phyloP scores from a whole-genome alignment of 1,139 yeast species.

The Suhomyces anneliseae region DNA sequence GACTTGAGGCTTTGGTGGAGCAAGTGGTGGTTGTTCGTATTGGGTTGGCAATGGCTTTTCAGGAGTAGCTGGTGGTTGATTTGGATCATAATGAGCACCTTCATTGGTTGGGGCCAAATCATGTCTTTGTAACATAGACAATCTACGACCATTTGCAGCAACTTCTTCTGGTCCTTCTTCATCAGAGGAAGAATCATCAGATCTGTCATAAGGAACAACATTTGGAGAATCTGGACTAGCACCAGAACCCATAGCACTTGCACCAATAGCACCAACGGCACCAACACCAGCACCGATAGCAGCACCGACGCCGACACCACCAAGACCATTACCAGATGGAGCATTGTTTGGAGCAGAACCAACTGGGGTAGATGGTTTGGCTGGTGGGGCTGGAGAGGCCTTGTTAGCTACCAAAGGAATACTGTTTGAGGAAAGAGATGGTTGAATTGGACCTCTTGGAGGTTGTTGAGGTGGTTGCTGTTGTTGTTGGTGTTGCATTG shows the following conservation, averaged over 20 bases:
- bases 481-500: not conserved
- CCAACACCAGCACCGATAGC: not conserved
- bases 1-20: not conserved
- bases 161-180: constrained; percentile 25
- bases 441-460: constrained; percentile 7
- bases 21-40: not conserved
- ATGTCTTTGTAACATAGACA: constrained; percentile 37
- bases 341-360: not conserved
- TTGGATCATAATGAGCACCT: not conserved
- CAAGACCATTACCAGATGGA: not conserved
- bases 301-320: no score
- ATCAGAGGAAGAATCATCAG: constrained; percentile 25
- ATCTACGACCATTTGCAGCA: constrained; percentile 20
- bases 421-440: not conserved
- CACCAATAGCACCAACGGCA: no score
- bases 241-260: no score
- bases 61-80: constrained; percentile 3
- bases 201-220: constrained; percentile 20
- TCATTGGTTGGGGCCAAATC: constrained; percentile 22
- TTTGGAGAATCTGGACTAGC: constrained; percentile 20
- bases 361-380: no score
- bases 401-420: constrained; percentile 1
- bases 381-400: not conserved
- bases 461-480: not conserved
- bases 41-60: not conserved